Conservation (phyloP, 2,329 filamentous ascomycete genomes). For the Hymenoscyphus scutula region DNA sequence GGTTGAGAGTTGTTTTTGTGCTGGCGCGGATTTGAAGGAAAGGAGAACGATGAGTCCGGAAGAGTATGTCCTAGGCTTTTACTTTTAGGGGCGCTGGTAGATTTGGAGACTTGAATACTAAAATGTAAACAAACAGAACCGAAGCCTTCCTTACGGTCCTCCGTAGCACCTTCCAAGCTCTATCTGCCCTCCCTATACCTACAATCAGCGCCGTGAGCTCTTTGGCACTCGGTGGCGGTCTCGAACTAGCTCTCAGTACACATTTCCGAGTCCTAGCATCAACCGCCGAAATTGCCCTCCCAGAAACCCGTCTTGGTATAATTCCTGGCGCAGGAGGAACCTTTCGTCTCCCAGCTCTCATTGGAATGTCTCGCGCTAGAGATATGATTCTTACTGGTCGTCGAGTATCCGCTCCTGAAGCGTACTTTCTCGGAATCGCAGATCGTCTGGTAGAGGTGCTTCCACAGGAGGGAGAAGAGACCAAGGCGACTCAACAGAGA, state of each 20-base stretch:
- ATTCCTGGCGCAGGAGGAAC: conserved; percentile 94
- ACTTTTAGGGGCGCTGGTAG: not conserved
- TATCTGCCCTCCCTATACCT: conserved; percentile 77
- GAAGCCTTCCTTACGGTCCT: conserved; percentile 74
- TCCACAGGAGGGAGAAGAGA: conserved; percentile 47
- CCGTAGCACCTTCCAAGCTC: conserved; percentile 69
- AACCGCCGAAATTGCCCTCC: conserved; percentile 74
- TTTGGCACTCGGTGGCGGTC: conserved; percentile 83
- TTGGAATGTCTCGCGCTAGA: conserved; percentile 78
- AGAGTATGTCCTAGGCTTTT: conserved; percentile 53
- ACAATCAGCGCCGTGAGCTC: conserved; percentile 87
- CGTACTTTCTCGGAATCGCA: conserved; percentile 86
- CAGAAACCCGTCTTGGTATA: conserved; percentile 90
- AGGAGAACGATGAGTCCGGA: conserved; percentile 70
- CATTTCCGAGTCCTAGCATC: conserved; percentile 85
- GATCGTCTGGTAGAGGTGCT: conserved; percentile 84
- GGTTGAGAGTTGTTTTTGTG: conserved; percentile 85
- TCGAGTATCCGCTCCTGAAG: conserved; percentile 77
- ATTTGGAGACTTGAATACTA: not conserved
- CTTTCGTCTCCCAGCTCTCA: conserved; percentile 76
- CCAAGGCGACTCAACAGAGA: conserved; percentile 47
- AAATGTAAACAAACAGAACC: conserved; percentile 54
- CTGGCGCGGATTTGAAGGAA: conserved; percentile 93
- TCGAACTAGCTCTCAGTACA: conserved; percentile 88
- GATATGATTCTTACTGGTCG: conserved; percentile 89